Base-by-base conservation (phyloP, 768 basidiomycete genomes). In the Pholiota molesta region DNA sequence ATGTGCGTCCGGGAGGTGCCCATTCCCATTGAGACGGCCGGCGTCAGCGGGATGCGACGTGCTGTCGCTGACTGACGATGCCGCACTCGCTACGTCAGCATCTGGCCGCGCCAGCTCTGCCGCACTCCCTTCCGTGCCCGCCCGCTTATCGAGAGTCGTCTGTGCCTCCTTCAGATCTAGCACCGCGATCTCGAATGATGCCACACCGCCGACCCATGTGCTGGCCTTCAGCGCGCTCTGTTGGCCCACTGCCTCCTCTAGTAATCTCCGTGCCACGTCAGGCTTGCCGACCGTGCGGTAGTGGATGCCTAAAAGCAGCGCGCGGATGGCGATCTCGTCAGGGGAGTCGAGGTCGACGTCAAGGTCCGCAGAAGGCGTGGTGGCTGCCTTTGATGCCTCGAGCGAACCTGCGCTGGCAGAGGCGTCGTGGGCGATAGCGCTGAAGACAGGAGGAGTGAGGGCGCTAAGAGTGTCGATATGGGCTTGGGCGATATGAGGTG, bases 171-270 rank as follows among this genome's bases (percentile, higher is more conserved):
- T 86, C 68, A 93, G 74, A 61, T 89, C 87, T n/a, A 89, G 68
- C 37, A 91, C 88, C 0, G 89, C 87, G 13, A 87, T 73, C 72
- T 93, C 91, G 60, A 91, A 91, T 69, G 82, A 76, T 14, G 89
- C 82, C 2, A 91, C 79, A 3, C 88, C 85, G 0, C 77, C 79
- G 5, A 91, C 82, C 91, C 91, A 93, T 0, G 83, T 86, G 64
- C 82, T 87, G 33, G 82, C 77, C n/a, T 79, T 75, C 37, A 83
- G 71, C 28, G 71, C 57, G 13, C 70, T 61, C 29, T 82, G 79
- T 11, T 78, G 74, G 7, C 70, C 72, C 58, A 79, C 69, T 0
- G 89, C 86, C 29, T 89, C 85, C 17, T 71, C 68, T 28, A 92
- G 74, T 64, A 86, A 83, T 0, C 70, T 68, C 5, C 86, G 81